A percentile compares a stretch with the other conserved stretches of the same genome.
phyloP scores from a whole-genome alignment of 176 grass and related monocot species.

The Hsuehochloa calcarea region DNA sequence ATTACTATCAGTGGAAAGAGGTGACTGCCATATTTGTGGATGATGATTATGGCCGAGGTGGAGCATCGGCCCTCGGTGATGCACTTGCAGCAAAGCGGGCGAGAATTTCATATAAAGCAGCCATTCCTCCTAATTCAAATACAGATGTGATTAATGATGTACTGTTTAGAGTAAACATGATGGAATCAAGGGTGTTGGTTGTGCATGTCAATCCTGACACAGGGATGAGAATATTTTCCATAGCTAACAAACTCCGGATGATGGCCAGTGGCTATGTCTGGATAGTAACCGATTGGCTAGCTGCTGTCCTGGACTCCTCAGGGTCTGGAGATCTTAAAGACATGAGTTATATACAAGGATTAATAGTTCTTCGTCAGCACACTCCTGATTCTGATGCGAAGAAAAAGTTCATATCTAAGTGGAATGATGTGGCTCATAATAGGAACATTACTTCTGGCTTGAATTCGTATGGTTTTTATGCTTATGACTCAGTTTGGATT shows the following conservation, averaged over 20 bases:
- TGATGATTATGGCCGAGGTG: conserved; percentile 84
- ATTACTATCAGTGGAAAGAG: conserved; percentile 70
- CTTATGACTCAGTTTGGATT: conserved; percentile 80
- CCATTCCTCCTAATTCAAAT: conserved; percentile 55
- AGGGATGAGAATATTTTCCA: conserved; percentile 63
- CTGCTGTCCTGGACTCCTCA: conserved; percentile 79
- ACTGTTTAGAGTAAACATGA: conserved; percentile 59
- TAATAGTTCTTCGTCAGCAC: conserved; percentile 68
- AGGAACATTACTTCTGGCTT: conserved; percentile 41
- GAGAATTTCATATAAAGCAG: conserved; percentile 77
- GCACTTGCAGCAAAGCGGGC: conserved; percentile 52
- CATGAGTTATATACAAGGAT: conserved; percentile 60
- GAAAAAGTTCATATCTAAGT: conserved; percentile 64
- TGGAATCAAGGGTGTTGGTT: conserved; percentile 83
- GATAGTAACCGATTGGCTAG: conserved; percentile 88
- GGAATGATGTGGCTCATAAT: conserved; percentile 46
- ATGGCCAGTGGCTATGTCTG: conserved; percentile 67
- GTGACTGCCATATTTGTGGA: conserved; percentile 78
- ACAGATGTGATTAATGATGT: conserved; percentile 48
- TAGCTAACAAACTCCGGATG: conserved; percentile 61
- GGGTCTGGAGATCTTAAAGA: conserved; percentile 16
- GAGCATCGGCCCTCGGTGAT: conserved; percentile 54
- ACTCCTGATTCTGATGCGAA: conserved; percentile 59
- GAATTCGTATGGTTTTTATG: conserved; percentile 74
- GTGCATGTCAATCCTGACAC: conserved; percentile 84